These are phyloP conservation scores for Rhinocladiella mackenziei DNA, from an alignment of 2,329 filamentous ascomycete genomes.

Conservation along the genomic window DNA sequence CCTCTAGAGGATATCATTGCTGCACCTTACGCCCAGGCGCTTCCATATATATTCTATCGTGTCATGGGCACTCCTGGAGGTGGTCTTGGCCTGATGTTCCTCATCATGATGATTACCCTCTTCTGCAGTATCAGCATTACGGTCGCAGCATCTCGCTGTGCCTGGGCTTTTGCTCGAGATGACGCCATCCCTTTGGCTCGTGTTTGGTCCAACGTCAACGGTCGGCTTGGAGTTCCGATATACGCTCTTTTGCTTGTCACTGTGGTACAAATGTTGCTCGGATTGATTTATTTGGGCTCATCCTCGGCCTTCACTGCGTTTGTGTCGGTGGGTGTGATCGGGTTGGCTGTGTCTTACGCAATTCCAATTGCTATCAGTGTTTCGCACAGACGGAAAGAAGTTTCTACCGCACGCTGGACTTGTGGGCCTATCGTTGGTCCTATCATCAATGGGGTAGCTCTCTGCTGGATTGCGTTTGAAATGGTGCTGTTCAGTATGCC, in stretches of 20 bases:
- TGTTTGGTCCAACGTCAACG: constrained; percentile 59
- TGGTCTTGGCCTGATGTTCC: constrained; percentile 47
- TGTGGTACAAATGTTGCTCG: constrained; percentile 47
- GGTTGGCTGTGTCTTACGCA: constrained; percentile 53
- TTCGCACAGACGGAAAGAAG: constrained; percentile 45
- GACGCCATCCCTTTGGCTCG: constrained; percentile 62
- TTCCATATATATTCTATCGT: constrained; percentile 49
- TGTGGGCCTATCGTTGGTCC: constrained; percentile 44
- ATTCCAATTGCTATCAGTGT: constrained; percentile 55
- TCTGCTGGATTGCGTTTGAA: constrained; percentile 52
- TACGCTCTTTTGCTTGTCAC: constrained; percentile 67
- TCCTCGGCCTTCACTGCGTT: constrained; percentile 49
- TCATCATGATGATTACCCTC: constrained; percentile 49
- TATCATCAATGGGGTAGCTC: constrained; percentile 45
- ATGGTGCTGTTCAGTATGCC: constrained; percentile 54
- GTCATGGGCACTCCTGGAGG: constrained; percentile 50
- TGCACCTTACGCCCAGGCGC: constrained; percentile 46
- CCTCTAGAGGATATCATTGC: constrained; percentile 44
- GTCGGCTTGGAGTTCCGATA: constrained; percentile 59
- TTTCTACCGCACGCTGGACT: constrained; percentile 48
- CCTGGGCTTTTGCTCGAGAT: constrained; percentile 71
- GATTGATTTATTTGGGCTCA: constrained; percentile 49
- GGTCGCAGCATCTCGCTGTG: constrained; percentile 47
- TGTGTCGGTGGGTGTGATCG: constrained; percentile 54
- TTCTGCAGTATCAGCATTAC: constrained; percentile 55